phyloP scores from a whole-genome alignment of 2,329 filamentous ascomycete genomes.

The Chaetothyriales sp. region DNA sequence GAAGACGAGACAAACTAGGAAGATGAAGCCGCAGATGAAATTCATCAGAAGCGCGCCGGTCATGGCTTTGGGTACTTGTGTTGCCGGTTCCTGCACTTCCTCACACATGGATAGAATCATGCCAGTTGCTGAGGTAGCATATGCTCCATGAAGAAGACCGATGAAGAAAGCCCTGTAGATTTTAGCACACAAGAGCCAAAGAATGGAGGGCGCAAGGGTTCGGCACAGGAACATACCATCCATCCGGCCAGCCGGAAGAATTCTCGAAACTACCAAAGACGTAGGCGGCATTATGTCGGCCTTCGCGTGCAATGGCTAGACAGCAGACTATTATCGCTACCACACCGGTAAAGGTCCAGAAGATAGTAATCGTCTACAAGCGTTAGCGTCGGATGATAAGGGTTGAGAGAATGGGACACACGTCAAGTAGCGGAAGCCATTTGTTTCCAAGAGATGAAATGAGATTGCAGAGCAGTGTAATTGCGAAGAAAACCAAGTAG shows the following conservation, averaged over 20 bases:
- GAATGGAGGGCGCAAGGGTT: background rate
- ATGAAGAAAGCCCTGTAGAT: slow-evolving; percentile 46
- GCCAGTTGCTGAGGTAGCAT: slow-evolving; percentile 61
- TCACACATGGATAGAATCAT: slow-evolving; percentile 74
- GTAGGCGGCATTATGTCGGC: slow-evolving; percentile 47
- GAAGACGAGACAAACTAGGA: slow-evolving; percentile 56
- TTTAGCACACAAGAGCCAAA: background rate
- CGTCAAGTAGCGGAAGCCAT: slow-evolving; percentile 49
- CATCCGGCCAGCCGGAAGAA: slow-evolving; percentile 54
- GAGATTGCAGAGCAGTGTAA: slow-evolving; percentile 37
- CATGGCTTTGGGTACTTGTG: slow-evolving; percentile 47
- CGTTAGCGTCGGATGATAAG: background rate
- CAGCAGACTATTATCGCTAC: slow-evolving; percentile 50
- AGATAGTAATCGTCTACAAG: slow-evolving; percentile 54
- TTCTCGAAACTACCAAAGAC: slow-evolving; percentile 58
- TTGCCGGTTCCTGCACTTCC: slow-evolving; percentile 52
- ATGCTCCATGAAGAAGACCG: slow-evolving; percentile 57
- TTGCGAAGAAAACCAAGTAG: slow-evolving; percentile 36
- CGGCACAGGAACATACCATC: slow-evolving; percentile 41
- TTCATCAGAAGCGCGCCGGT: slow-evolving; percentile 55
- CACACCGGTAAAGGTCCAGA: slow-evolving; percentile 60
- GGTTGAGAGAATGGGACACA: slow-evolving; percentile 32
- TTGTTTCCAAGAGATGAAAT: slow-evolving; percentile 40
- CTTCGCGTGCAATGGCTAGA: slow-evolving; percentile 54
- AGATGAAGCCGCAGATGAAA: slow-evolving; percentile 51